Evolutionary conservation across 768 basidiomycete species (phyloP).

Genomic region (Tephrocybe sp.): DNA sequence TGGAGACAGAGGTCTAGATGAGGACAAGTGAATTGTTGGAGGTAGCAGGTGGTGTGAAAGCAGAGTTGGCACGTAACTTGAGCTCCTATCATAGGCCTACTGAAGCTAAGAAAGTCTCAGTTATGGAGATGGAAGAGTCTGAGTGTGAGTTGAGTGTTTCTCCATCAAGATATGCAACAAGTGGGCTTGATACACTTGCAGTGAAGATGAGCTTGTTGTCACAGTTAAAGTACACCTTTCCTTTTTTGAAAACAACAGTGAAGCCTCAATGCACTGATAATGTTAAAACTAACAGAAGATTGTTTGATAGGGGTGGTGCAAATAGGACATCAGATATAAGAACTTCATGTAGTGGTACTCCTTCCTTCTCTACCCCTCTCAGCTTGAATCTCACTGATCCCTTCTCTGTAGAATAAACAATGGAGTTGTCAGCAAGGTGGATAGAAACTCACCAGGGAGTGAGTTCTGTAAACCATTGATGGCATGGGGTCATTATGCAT

Average conservation of each 20-base stretch:
- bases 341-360: not conserved
- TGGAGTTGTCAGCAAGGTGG: not conserved
- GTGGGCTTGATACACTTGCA: not conserved
- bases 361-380: not conserved
- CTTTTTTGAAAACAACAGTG: not conserved
- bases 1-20: no score
- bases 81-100: no score
- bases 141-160: no score
- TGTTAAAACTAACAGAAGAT: slow-evolving; percentile 6
- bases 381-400: not conserved
- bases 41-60: no score
- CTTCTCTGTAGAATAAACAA: not conserved
- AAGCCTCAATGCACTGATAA: not conserved
- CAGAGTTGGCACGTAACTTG: no score
- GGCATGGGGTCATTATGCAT: not conserved
- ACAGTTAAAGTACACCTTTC: slow-evolving; percentile 3
- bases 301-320: slow-evolving; percentile 6
- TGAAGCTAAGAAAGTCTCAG: no score
- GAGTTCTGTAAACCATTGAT: slow-evolving; percentile 3
- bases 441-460: slow-evolving; percentile 1
- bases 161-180: not conserved
- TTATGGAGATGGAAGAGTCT: no score
- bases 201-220: not conserved
- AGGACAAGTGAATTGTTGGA: no score
- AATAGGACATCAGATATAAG: slow-evolving; percentile 5